Percentiles rank a stretch among this genome's conserved stretches.
Conservation (phyloP, 2,329 filamentous ascomycete species). For the Scopulariopsis brevicaulis region DNA sequence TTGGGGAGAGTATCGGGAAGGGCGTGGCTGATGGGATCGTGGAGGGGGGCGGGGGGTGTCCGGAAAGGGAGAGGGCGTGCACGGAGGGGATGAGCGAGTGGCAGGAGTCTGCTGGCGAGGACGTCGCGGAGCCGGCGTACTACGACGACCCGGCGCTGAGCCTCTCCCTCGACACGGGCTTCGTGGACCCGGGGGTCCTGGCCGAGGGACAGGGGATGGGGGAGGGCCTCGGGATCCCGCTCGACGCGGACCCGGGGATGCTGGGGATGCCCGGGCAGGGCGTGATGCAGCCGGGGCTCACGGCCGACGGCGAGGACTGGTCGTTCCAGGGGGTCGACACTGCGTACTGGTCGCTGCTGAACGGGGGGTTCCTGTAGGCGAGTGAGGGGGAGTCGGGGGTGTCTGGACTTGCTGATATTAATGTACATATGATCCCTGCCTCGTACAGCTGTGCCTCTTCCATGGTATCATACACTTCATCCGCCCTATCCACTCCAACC, state of each 20-base stretch:
- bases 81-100: background rate
- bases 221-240: background rate
- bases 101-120: background rate
- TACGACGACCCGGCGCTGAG: conserved; percentile 2
- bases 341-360: conserved; percentile 21
- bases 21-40: background rate
- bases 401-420: background rate
- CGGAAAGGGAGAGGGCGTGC: background rate
- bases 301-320: conserved; percentile 24
- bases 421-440: background rate
- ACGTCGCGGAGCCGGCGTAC: background rate
- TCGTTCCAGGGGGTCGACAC: conserved; percentile 27
- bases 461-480: background rate
- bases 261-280: background rate
- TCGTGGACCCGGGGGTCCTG: background rate
- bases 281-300: conserved; percentile 12
- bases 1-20: conserved; percentile 14
- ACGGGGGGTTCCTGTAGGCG: background rate
- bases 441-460: background rate
- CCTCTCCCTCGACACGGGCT: conserved; percentile 6
- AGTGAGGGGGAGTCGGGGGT: background rate
- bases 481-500: too few relatives aligned
- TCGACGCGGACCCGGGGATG: background rate
- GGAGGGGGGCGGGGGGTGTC: background rate
- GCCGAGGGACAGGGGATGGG: conserved; percentile 1